A percentile compares a stretch with the other conserved stretches of the same genome.
Evolutionary conservation across 2,329 filamentous ascomycete species (phyloP).

Genomic region (Cladosporium colombiae): DNA sequence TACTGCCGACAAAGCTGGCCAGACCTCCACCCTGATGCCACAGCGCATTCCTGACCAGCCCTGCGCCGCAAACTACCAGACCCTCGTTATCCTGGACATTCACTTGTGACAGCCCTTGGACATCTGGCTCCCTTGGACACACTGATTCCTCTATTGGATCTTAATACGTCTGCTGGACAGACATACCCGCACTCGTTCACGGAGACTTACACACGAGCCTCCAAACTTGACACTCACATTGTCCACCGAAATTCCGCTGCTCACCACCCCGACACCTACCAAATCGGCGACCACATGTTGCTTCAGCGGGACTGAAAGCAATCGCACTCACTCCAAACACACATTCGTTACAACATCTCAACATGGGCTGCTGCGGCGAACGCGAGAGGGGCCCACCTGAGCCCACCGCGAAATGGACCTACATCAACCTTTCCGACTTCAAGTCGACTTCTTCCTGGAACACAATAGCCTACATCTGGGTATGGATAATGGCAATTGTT

Average conservation of each 20-base stretch:
- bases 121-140: background rate
- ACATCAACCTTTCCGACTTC: constrained; percentile 78
- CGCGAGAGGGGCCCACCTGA: constrained; percentile 42
- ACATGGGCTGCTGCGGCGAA: constrained; percentile 40
- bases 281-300: constrained; percentile 5
- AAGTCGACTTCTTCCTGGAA: constrained; percentile 76
- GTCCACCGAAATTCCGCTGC: background rate
- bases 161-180: constrained; percentile 18
- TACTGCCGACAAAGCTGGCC: constrained; percentile 15
- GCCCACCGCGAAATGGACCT: constrained; percentile 73
- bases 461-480: constrained; percentile 77
- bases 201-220: background rate
- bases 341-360: constrained; percentile 11
- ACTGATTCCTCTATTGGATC: background rate
- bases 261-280: background rate
- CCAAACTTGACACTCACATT: background rate
- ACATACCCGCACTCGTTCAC: constrained; percentile 5
- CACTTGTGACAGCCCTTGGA: constrained; percentile 2
- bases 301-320: constrained; percentile 21
- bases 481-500: constrained; percentile 77
- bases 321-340: background rate
- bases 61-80: constrained; percentile 3
- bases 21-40: constrained; percentile 8
- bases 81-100: constrained; percentile 1
- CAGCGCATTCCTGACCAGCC: constrained; percentile 20